Evolutionary conservation across 345 rosid genomes (phyloP).

Genomic region (Pistacia atlantica): DNA sequence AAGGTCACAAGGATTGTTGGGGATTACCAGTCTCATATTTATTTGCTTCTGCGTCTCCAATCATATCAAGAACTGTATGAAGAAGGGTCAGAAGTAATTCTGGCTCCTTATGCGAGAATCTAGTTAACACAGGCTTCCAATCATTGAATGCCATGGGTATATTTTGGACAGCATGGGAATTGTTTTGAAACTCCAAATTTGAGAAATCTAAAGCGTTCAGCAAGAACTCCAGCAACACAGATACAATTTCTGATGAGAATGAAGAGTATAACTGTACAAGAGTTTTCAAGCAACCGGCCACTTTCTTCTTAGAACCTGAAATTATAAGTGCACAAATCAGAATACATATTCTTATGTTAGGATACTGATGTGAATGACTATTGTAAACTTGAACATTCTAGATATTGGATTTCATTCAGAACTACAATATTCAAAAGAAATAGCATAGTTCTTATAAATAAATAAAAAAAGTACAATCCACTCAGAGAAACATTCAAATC

Average conservation of each 20-base stretch:
- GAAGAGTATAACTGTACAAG: conserved; percentile 66
- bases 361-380: conserved; percentile 9
- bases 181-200: conserved; percentile 41
- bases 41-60: conserved; percentile 45
- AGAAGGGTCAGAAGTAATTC: conserved; percentile 71
- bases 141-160: conserved; percentile 41
- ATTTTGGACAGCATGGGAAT: conserved; percentile 33
- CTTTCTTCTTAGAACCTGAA: conserved; percentile 69
- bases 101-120: conserved; percentile 72
- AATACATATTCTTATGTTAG: neutral
- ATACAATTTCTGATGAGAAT: conserved; percentile 69
- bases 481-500: neutral
- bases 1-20: neutral
- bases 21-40: conserved; percentile 53
- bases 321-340: conserved; percentile 21
- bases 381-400: conserved; percentile 11
- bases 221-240: conserved; percentile 64
- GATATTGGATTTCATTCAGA: neutral
- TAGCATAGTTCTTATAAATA: neutral
- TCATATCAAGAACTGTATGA: conserved; percentile 57
- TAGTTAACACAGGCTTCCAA: conserved; percentile 64
- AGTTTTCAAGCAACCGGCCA: conserved; percentile 48
- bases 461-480: neutral
- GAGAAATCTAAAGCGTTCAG: conserved; percentile 54
- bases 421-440: conserved; percentile 4